A percentile compares a stretch with the other conserved stretches of the same genome.
Evolutionary conservation across 352 stramenopile genomes (phyloP).

Genomic region (Phytophthora capsici): DNA sequence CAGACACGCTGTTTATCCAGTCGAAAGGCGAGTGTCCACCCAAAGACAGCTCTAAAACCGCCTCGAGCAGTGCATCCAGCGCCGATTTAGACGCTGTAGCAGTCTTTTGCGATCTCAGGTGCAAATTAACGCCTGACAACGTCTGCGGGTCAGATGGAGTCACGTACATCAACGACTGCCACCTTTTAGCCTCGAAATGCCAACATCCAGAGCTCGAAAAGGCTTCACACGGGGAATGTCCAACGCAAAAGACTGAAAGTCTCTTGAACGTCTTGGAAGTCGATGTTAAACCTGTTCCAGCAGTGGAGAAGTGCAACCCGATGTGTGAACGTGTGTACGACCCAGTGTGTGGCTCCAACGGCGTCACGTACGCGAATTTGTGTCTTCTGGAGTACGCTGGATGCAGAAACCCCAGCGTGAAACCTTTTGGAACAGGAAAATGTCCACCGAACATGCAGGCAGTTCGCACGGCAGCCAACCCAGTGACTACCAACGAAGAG

Average conservation of each 20-base stretch:
- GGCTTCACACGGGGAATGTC: slow-evolving; percentile 41
- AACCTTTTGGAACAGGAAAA: slow-evolving; percentile 48
- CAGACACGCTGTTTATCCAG: slow-evolving; percentile 27
- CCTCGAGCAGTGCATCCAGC: neutral
- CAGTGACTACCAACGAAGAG: slow-evolving; percentile 9
- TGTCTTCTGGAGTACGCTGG: slow-evolving; percentile 60
- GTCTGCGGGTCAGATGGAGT: slow-evolving; percentile 62
- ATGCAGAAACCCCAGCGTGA: slow-evolving; percentile 47
- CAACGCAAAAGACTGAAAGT: neutral
- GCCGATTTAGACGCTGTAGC: slow-evolving; percentile 22
- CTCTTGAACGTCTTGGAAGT: slow-evolving; percentile 26
- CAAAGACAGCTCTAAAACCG: neutral
- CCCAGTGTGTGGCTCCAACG: slow-evolving; percentile 68
- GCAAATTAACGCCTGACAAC: slow-evolving; percentile 36
- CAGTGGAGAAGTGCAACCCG: slow-evolving; percentile 49
- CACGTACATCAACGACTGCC: slow-evolving; percentile 64
- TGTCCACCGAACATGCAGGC: slow-evolving; percentile 39
- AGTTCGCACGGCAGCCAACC: slow-evolving; percentile 10
- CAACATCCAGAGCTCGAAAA: slow-evolving; percentile 52
- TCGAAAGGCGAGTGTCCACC: slow-evolving; percentile 13
- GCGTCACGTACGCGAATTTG: slow-evolving; percentile 65
- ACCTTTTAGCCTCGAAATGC: slow-evolving; percentile 56
- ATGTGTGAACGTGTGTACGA: slow-evolving; percentile 55
- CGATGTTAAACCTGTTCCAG: slow-evolving; percentile 5
- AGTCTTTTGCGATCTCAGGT: slow-evolving; percentile 41